A percentile compares a stretch with the other conserved stretches of the same genome.
These are phyloP conservation scores for Chimonanthus salicifolius DNA, from an alignment of 164 flowering plant genomes.

Conservation along the genomic window DNA sequence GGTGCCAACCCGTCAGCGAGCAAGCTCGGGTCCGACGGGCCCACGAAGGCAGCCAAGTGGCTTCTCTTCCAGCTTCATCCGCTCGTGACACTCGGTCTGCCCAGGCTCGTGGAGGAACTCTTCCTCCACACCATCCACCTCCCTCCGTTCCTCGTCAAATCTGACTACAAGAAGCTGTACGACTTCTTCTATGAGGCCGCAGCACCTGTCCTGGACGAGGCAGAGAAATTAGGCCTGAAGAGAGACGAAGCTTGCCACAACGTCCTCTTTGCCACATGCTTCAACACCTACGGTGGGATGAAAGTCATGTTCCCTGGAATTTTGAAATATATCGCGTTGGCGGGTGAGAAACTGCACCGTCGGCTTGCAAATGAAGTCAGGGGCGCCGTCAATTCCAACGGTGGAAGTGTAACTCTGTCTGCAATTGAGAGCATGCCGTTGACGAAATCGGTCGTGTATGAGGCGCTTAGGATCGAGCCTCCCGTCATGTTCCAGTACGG, in stretches of 20 bases:
- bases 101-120: slow-evolving; percentile 29
- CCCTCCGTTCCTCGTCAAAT: slow-evolving; percentile 29
- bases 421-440: slow-evolving; percentile 39
- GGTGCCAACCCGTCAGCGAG: slow-evolving; percentile 19
- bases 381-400: slow-evolving; percentile 23
- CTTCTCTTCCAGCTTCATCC: slow-evolving; percentile 34
- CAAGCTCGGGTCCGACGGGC: slow-evolving; percentile 20
- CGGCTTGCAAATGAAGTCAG: slow-evolving; percentile 38
- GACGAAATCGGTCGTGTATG: slow-evolving; percentile 19
- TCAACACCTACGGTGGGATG: slow-evolving; percentile 46
- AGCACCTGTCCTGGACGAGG: slow-evolving; percentile 26
- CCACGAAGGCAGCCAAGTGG: slow-evolving; percentile 23
- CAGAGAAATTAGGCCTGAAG: slow-evolving; percentile 30
- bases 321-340: slow-evolving; percentile 35
- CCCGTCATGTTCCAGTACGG: slow-evolving; percentile 53
- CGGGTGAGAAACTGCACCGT: slow-evolving; percentile 35
- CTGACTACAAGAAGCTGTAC: slow-evolving; percentile 29
- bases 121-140: slow-evolving; percentile 31
- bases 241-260: slow-evolving; percentile 51
- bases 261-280: slow-evolving; percentile 31
- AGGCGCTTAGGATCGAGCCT: slow-evolving; percentile 39
- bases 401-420: slow-evolving; percentile 26
- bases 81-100: slow-evolving; percentile 21
- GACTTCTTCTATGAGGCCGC: slow-evolving; percentile 18
- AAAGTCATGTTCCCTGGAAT: slow-evolving; percentile 28